Base-by-base conservation (phyloP, 2,329 filamentous ascomycete genomes). In the Nemania sp. region DNA sequence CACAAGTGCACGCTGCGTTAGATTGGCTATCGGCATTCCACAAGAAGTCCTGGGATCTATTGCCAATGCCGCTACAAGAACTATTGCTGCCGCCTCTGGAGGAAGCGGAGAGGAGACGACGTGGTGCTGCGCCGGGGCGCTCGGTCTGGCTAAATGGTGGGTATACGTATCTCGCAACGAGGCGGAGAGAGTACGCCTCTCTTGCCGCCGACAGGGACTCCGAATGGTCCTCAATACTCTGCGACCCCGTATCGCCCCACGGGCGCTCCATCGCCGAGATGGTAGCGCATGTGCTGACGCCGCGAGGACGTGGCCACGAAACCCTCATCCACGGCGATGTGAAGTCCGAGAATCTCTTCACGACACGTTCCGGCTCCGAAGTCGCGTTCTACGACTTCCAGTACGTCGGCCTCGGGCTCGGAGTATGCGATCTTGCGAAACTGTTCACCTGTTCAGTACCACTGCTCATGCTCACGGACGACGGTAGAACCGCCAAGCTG, bases 301-400 rank as follows among this genome's bases (percentile, higher is more conserved):
- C 83, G 0, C 71, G 68, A 5, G 78, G 78, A 7, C 63, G 67
- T 17, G 57, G 59, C 3, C 76, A 78, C 1, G 79, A 88, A 64
- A 87, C 86, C 0, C 78, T 85, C 15, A 83, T 90, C 7, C 87
- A 90, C 67, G 87, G 87, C 7, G 87, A 90, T 58, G 86, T 89
- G 53, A 90, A 90, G 71, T 87, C 84, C 0, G 87, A 89, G 65
- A 90, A 90, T 60, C 78, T 90, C 6, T 89, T 89, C 67, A 84
- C 83, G 0, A 85, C 76, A 0, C 59, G 68, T 0, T 65, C 70
- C 0, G 85, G 83, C 1, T 73, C 81, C 1, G 60, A 75, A 3
- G 85, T 87, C 1, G 86, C 84, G 0, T 87, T 90, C 64, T 89
- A 86, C 67, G 88, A 90, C 69, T 90, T 90, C 57, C 87, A 90